Evolutionary conservation across 148 eudicot genomes (phyloP).

Genomic region (Amaranthus hypochondriacus): DNA sequence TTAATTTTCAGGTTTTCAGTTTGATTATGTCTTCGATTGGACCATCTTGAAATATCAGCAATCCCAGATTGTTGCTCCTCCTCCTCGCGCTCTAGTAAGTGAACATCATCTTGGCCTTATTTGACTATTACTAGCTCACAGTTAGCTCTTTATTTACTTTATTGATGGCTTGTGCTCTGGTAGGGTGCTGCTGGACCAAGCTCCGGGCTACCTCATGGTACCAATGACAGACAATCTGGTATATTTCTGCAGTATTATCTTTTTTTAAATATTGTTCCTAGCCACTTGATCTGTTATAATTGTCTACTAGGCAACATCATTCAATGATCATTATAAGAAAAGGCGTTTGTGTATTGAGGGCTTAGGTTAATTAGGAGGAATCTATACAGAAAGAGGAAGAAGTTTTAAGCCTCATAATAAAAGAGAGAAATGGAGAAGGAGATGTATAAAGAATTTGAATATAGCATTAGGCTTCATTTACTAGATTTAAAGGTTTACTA

Average conservation of each 20-base stretch:
- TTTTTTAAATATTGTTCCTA: neutral
- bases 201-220: constrained; percentile 61
- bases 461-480: neutral
- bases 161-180: neutral
- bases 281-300: neutral
- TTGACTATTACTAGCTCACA: neutral
- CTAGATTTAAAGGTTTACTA: neutral
- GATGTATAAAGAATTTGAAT: neutral
- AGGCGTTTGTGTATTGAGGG: too few relatives aligned
- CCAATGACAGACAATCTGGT: constrained; percentile 67
- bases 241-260: neutral
- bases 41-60: constrained; percentile 65
- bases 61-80: constrained; percentile 74
- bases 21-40: constrained; percentile 69
- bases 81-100: constrained; percentile 77
- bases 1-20: constrained; percentile 62
- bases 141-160: constrained; percentile 9
- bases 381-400: too few relatives aligned
- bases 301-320: too few relatives aligned
- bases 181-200: constrained; percentile 94
- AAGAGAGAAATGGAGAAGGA: neutral
- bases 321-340: too few relatives aligned
- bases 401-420: too few relatives aligned
- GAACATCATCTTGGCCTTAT: constrained; percentile 6
- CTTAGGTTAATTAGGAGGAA: too few relatives aligned